A percentile compares a stretch with the other conserved stretches of the same genome.
Conservation (phyloP, 352 stramenopile species). For the Phytophthora quininea region DNA sequence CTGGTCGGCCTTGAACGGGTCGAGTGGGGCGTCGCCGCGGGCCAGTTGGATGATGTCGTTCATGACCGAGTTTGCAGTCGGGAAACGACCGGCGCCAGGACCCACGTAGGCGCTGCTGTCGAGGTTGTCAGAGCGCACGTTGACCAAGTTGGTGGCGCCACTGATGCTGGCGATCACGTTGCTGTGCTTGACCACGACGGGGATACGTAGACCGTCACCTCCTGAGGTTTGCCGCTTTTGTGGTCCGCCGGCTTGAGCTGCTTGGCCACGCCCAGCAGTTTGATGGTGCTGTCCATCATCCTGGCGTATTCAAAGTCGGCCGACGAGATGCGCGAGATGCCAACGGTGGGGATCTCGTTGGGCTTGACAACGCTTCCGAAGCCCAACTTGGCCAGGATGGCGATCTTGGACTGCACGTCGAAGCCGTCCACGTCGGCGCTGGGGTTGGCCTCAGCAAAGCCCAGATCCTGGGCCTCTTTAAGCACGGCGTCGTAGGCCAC, state of each 20-base stretch:
- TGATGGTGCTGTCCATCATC: conserved; percentile 96
- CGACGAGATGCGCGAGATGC: conserved; percentile 92
- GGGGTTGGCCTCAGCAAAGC: conserved; percentile 95
- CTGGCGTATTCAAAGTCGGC: conserved; percentile 97
- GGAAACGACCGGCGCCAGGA: conserved; percentile 93
- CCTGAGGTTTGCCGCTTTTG: conserved; percentile 64
- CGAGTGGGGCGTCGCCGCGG: conserved; percentile 83
- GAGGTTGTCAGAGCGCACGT: conserved; percentile 90
- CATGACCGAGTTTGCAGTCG: conserved; percentile 96
- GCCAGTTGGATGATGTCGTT: conserved; percentile 95
- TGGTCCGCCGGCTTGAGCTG: conserved; percentile 77
- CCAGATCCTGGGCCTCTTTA: conserved; percentile 92
- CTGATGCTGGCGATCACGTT: conserved; percentile 91
- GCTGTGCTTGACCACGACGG: conserved; percentile 88
- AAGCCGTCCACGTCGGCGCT: conserved; percentile 96
- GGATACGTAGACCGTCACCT: conserved; percentile 95
- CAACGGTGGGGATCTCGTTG: conserved; percentile 89
- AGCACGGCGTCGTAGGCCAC: conserved; percentile 93
- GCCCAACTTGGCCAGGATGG: conserved; percentile 94
- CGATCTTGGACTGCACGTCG: conserved; percentile 97
- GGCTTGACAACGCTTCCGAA: conserved; percentile 92
- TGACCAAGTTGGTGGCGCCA: conserved; percentile 93
- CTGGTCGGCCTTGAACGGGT: conserved; percentile 78
- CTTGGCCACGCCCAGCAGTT: conserved; percentile 92
- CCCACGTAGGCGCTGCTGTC: conserved; percentile 92